phyloP scores from a whole-genome alignment of 371 early-diverging fungal species.

The Umbelopsis sp. region DNA sequence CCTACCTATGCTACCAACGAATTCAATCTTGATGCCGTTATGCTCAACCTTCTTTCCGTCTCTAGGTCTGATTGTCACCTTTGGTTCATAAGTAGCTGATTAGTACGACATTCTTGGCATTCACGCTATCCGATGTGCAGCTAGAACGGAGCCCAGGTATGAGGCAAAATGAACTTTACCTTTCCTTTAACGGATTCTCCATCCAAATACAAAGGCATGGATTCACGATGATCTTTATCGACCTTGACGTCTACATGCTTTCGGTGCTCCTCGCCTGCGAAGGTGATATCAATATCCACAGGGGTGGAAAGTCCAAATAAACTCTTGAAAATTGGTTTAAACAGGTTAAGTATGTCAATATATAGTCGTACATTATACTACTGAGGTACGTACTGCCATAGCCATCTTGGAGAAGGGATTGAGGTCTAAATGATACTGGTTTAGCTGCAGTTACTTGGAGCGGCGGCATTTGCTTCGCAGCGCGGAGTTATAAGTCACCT shows the following conservation, averaged over 20 bases:
- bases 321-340: slow-evolving; percentile 47
- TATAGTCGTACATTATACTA: too few relatives aligned
- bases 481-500: slow-evolving; percentile 10
- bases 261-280: slow-evolving; percentile 74
- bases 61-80: slow-evolving; percentile 87
- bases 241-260: slow-evolving; percentile 89
- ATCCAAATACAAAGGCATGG: slow-evolving; percentile 95
- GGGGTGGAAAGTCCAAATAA: slow-evolving; percentile 84
- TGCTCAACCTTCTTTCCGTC: slow-evolving; percentile 95
- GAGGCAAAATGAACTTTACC: slow-evolving; percentile 51
- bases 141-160: not conserved
- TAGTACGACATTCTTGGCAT: slow-evolving; percentile 10
- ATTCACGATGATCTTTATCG: slow-evolving; percentile 85
- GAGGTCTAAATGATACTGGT: not conserved
- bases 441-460: too few relatives aligned
- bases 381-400: slow-evolving; percentile 40
- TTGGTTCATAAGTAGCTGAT: slow-evolving; percentile 9
- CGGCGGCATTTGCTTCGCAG: not conserved
- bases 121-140: too few relatives aligned
- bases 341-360: too few relatives aligned
- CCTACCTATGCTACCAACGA: slow-evolving; percentile 92
- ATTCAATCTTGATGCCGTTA: slow-evolving; percentile 96
- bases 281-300: slow-evolving; percentile 86
- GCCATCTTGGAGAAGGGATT: slow-evolving; percentile 28
- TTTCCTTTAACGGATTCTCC: slow-evolving; percentile 94